Evolutionary conservation across 495 filamentous ascomycete species (phyloP), one percentile per base, ranked within the genome.

Genomic region (Massariosphaeria phaeospora): DNA sequence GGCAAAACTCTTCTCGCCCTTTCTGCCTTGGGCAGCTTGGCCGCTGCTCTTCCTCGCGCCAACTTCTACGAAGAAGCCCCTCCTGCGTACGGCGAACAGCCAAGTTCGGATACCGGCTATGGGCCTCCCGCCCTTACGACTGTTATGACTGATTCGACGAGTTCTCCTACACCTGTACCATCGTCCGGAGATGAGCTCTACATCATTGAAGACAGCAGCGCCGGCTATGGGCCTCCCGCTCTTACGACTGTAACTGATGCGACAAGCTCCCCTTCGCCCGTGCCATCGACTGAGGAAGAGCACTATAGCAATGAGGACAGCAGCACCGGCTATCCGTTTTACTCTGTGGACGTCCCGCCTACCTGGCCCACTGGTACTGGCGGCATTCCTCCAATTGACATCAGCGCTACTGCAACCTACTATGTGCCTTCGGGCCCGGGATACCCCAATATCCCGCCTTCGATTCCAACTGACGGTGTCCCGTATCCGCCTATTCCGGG

Each of bases 21-120:
- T 21, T 53, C 50, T 10, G 50, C 50, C 26, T 40, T 53, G 8
- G 21, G 36, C 40, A 15, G 39, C 21, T 17, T 44, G 11, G 40
- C 50, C 45, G 40, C 50, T 17, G 50, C 50, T 24, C 26, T 53
- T 45, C 50, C 50, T 7, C 25, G 46, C 2, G 11, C 21, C 33
- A 4, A 36, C 26, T 17, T 17, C 33, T 15, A 15, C 3, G 26
- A 45, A 21, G n/a, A 12, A 38, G n/a, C 35, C 35, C 35, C 27
- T 31, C 24, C 24, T 15, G 42, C 12, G 2, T 26, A 46, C 42
- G 7, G 12, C 20, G 6, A 5, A 15, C 7, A 39, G 17, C 27
- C 25, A 29, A 12, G 15, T 33, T 2, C 15, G 18, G 13, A 26
- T 20, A 13, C 17, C 11, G 26, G 17, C 29, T n/a, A 47, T 18